Base-by-base conservation (phyloP, 2,329 filamentous ascomycete species). In the Septoria petroselini region DNA sequence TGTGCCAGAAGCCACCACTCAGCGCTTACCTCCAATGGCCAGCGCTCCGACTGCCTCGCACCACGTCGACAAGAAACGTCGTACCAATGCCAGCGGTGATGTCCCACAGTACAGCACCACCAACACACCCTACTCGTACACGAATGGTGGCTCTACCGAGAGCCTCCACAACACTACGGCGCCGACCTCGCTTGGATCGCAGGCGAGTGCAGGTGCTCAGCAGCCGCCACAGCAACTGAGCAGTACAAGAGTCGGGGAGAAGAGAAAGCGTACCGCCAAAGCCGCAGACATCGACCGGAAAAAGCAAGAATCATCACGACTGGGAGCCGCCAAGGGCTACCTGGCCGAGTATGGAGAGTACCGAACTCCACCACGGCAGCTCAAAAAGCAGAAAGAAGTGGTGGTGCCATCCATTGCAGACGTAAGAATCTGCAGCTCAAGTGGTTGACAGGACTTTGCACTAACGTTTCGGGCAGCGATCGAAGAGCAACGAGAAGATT, bases 291-390 rank as follows among this genome's bases (percentile, higher is more conserved):
- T 51, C 11, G 62, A 63, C 30, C 58, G 55, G 9, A 66, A 64
- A 57, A 65, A 64, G 55, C 58, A 62, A 38, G 64, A 65, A 46
- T 54, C 42, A 12, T 59, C 62, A 46, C 55, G 55, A 17, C 45
- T 57, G n/a, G 63, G 65, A 5, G 50, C 45, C 52, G 61, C 37
- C 17, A 50, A 52, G 53, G 58, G 65, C 14, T 67, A 67, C 48
- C 53, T 67, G 15, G 64, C 64, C 17, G 63, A 67, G 41, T 67
- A 67, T 52, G 65, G 83, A 58, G 86, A 81, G 58, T 97, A 97
- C 67, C 80, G 89, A 42, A 91, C 93, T 35, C 93, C 91, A 5
- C 84, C 88, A 1, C 86, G 88, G 58, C 91, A 91, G 3, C 85
- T 88, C 3, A 89, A 93, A 73, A 97, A 98, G 75, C 88, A 91